Conservation (phyloP, 805 yeast species). For the Zygosaccharomyces bisporus region DNA sequence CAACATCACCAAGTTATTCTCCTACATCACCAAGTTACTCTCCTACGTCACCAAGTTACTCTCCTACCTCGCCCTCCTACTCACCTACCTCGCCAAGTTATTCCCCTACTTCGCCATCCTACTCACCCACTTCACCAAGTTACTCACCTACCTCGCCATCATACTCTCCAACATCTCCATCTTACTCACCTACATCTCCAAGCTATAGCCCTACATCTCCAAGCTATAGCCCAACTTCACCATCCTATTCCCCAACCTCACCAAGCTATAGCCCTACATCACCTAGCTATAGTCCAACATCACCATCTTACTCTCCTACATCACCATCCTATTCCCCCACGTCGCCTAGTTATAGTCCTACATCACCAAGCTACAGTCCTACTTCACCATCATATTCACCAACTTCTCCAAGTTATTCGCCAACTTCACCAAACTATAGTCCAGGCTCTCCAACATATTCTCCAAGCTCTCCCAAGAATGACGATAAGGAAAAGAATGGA, state of each 20-base stretch:
- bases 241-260: conserved; percentile 58
- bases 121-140: conserved; percentile 49
- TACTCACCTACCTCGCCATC: conserved; percentile 64
- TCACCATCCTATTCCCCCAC: conserved; percentile 50
- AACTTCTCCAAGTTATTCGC: conserved; percentile 68
- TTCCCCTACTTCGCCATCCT: conserved; percentile 73
- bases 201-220: conserved; percentile 64
- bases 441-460: conserved; percentile 74
- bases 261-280: conserved; percentile 50
- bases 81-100: conserved; percentile 66
- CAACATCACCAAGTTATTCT: conserved; percentile 75
- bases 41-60: conserved; percentile 60
- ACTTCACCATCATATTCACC: conserved; percentile 52
- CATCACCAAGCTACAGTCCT: conserved; percentile 41
- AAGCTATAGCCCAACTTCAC: conserved; percentile 60
- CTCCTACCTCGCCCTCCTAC: conserved; percentile 72
- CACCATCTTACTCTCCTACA: conserved; percentile 60
- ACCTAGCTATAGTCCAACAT: conserved; percentile 58
- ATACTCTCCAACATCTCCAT: conserved; percentile 54
- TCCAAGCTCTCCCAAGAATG: conserved; percentile 31
- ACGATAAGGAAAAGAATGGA: conserved; percentile 18
- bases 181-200: conserved; percentile 48
- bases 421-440: conserved; percentile 41
- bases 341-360: conserved; percentile 45
- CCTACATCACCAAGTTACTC: conserved; percentile 72